Conservation (phyloP, 345 rosid species). For the Lenwebbia sp. region DNA sequence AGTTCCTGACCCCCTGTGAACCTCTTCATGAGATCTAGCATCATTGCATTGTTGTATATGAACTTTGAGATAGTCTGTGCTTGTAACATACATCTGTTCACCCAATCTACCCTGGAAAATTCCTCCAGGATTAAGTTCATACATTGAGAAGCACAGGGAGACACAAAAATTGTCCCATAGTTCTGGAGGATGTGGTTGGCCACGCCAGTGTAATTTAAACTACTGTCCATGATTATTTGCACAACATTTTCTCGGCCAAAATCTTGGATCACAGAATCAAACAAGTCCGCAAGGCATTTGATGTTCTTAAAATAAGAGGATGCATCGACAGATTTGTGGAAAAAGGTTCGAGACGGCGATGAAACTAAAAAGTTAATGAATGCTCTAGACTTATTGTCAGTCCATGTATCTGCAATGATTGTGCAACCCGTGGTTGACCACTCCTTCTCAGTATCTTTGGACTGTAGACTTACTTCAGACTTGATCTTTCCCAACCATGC, state of each 20-base stretch:
- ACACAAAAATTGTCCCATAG: slow-evolving; percentile 63
- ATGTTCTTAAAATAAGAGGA: slow-evolving; percentile 69
- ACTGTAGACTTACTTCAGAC: slow-evolving; percentile 46
- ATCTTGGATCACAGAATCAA: slow-evolving; percentile 76
- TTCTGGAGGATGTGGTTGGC: slow-evolving; percentile 64
- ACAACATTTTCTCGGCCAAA: slow-evolving; percentile 68
- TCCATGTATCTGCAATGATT: slow-evolving; percentile 71
- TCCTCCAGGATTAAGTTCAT: slow-evolving; percentile 71
- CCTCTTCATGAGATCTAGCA: slow-evolving; percentile 75
- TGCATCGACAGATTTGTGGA: slow-evolving; percentile 77
- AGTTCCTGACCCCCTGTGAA: slow-evolving; percentile 64
- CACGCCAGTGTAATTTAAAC: slow-evolving; percentile 53
- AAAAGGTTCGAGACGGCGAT: slow-evolving; percentile 67
- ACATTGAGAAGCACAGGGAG: slow-evolving; percentile 89
- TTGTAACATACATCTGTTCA: slow-evolving; percentile 57
- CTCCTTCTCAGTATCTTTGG: slow-evolving; percentile 62
- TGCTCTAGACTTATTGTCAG: slow-evolving; percentile 79
- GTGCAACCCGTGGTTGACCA: slow-evolving; percentile 80
- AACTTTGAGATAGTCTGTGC: slow-evolving; percentile 66
- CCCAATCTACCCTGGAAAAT: slow-evolving; percentile 87
- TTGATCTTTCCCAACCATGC: slow-evolving; percentile 50
- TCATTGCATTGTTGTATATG: slow-evolving; percentile 49
- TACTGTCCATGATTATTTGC: slow-evolving; percentile 71
- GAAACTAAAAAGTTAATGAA: slow-evolving; percentile 75
- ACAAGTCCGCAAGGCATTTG: slow-evolving; percentile 61